Base-by-base conservation (phyloP, 352 stramenopile species). In the Sclerospora graminicola region DNA sequence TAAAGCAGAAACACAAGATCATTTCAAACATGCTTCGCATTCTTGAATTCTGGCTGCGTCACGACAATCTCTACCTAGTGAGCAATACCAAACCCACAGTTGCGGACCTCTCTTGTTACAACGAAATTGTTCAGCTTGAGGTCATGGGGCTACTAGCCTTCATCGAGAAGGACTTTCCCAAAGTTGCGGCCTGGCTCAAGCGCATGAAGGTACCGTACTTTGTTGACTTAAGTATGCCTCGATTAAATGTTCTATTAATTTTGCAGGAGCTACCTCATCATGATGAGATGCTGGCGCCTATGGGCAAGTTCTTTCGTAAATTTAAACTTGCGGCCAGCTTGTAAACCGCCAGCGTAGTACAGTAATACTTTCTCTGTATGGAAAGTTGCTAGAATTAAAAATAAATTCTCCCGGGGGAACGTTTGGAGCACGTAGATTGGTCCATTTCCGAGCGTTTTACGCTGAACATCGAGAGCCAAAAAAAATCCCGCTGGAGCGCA, bases 61-160 rank as follows among this genome's bases (percentile, higher is more conserved):
- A 77, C 33, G 66, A 53, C 34, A 82, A 82, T 48, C 29, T 63
- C 16, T 84, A 77, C 52, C 40, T 86, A 30, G 66, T 80, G 58
- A 83, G 66, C 43, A 57, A 46, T 41, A 63, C 54, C 20, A 58
- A 81, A 21, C 74, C 74, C 9, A 82, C 74, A 8, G 24, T 86
- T 2, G 74, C 63, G 15, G 74, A 86, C 46, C 46, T 86, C n/a
- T 84, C 70, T 38, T 86, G 74, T 57, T 86, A 86, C 65, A 84
- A 80, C 45, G 74, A 86, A 52, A 60, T 86, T 11, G 59, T 82
- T 27, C 74, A 86, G 55, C 64, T 86, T 3, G 69, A 86, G 40
- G 68, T 84, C 41, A 80, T 84, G 70, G 70, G 64, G 0, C 34
- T 80, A 29, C 60, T 85, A 16, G 50, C 44, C 18, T 35, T 72